These are phyloP conservation scores for Nannizzia gypsea DNA, from an alignment of 2,329 filamentous ascomycete genomes.

Conservation along the genomic window DNA sequence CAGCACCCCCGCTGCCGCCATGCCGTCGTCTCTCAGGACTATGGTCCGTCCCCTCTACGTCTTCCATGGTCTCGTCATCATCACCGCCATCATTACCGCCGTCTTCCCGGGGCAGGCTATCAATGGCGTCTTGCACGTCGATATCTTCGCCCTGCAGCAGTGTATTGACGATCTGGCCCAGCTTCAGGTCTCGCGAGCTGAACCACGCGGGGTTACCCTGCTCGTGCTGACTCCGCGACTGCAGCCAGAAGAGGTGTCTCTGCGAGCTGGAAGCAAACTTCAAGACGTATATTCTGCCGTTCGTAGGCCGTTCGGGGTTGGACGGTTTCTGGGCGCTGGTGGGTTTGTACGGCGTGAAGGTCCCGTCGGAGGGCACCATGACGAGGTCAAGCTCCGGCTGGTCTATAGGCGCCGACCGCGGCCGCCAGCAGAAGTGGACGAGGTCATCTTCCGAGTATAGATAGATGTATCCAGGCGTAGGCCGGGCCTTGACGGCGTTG, in stretches of 20 bases:
- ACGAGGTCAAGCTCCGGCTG: conserved; percentile 76
- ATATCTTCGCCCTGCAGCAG: conserved; percentile 83
- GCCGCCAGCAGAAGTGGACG: conserved; percentile 94
- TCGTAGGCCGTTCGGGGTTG: conserved; percentile 53
- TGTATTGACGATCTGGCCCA: conserved; percentile 74
- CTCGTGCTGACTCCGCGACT: conserved; percentile 72
- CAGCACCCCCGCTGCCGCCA: conserved; percentile 65
- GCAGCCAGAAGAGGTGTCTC: conserved; percentile 90
- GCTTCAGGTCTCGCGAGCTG: conserved; percentile 72
- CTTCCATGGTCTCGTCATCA: conserved; percentile 67
- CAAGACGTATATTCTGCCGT: conserved; percentile 83
- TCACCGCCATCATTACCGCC: conserved; percentile 43
- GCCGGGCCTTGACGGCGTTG: conserved; percentile 59
- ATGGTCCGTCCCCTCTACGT: conserved; percentile 53
- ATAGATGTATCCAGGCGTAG: conserved; percentile 76
- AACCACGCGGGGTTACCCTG: conserved; percentile 63
- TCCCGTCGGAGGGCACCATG: conserved; percentile 83
- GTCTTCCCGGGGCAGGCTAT: conserved; percentile 44
- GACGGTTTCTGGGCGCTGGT: conserved; percentile 45
- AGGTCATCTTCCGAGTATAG: conserved; percentile 90
- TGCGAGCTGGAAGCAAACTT: conserved; percentile 90
- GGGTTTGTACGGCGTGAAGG: conserved; percentile 68
- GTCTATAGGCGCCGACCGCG: conserved; percentile 57
- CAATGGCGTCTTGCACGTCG: conserved; percentile 61
- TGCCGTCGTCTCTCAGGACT: conserved; percentile 43